Percentiles rank a stretch among this genome's conserved stretches.
These are phyloP conservation scores for Fraxinus ornus DNA, from an alignment of 305 asterid genomes.

Conservation along the genomic window DNA sequence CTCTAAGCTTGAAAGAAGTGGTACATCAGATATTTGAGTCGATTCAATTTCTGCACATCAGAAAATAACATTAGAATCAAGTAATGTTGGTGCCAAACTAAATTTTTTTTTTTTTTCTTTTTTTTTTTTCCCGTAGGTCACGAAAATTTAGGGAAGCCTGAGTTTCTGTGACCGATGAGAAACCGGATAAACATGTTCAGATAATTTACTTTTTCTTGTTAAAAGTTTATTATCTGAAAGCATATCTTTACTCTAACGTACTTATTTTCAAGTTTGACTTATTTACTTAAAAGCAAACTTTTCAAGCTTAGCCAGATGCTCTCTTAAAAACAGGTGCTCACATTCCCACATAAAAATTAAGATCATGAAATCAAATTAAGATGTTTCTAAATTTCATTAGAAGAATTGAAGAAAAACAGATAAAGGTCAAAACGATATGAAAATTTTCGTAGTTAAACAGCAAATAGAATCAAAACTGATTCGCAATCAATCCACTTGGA, in stretches of 20 bases:
- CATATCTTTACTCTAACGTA: not conserved
- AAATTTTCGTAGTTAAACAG: not conserved
- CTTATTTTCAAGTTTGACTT: not conserved
- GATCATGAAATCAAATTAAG: not conserved
- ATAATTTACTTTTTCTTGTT: not conserved
- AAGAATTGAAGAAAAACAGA: not conserved
- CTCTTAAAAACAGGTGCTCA: not conserved
- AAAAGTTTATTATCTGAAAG: not conserved
- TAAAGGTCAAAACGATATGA: not conserved
- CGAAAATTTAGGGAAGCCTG: too few relatives aligned
- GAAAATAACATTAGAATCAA: constrained; percentile 12
- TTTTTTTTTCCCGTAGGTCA: too few relatives aligned
- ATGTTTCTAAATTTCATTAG: not conserved
- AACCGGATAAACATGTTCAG: not conserved
- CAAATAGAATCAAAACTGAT: not conserved
- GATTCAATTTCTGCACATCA: constrained; percentile 41
- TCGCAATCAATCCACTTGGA: not conserved
- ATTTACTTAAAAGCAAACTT: not conserved
- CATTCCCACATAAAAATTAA: not conserved
- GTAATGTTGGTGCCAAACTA: not conserved
- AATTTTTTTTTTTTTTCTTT: not conserved
- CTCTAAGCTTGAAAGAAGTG: constrained; percentile 73
- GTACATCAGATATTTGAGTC: constrained; percentile 41
- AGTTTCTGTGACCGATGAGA: too few relatives aligned
- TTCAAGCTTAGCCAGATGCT: not conserved